These are phyloP conservation scores for Coffea humblotiana DNA, from an alignment of 305 asterid genomes.

Conservation along the genomic window DNA sequence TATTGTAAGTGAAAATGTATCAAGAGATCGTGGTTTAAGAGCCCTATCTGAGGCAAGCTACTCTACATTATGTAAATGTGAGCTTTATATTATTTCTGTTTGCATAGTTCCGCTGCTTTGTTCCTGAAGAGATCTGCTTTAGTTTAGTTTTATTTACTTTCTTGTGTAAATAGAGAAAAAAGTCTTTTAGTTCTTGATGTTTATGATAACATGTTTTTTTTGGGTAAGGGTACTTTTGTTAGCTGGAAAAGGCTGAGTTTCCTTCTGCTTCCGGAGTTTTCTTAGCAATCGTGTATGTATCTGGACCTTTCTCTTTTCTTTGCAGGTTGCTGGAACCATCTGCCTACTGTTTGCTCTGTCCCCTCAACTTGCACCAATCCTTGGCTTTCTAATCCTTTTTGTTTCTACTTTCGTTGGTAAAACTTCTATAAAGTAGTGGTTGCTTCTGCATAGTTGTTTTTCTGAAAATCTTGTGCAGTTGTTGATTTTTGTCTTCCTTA, in stretches of 20 bases:
- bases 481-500: neutral
- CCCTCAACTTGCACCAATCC: conserved; percentile 86
- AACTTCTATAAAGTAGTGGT: conserved; percentile 21
- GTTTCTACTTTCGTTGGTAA: conserved; percentile 86
- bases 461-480: neutral
- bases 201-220: neutral
- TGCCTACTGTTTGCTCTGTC: conserved; percentile 79
- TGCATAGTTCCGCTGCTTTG: conserved; percentile 24
- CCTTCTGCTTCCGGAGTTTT: conserved; percentile 14
- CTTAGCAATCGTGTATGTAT: conserved; percentile 20
- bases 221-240: no score
- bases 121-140: neutral
- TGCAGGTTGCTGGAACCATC: conserved; percentile 88
- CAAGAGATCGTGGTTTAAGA: conserved; percentile 99
- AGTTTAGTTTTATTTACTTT: neutral
- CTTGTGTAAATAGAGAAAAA: neutral
- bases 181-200: neutral
- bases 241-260: neutral
- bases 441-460: neutral
- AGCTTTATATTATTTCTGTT: conserved; percentile 17
- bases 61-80: conserved; percentile 42
- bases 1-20: conserved; percentile 84
- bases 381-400: conserved; percentile 75
- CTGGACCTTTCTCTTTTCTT: conserved; percentile 16
- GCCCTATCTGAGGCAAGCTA: conserved; percentile 99